These are phyloP conservation scores for Yarrowia sp. DNA, from an alignment of 805 yeast genomes.

Conservation along the genomic window DNA sequence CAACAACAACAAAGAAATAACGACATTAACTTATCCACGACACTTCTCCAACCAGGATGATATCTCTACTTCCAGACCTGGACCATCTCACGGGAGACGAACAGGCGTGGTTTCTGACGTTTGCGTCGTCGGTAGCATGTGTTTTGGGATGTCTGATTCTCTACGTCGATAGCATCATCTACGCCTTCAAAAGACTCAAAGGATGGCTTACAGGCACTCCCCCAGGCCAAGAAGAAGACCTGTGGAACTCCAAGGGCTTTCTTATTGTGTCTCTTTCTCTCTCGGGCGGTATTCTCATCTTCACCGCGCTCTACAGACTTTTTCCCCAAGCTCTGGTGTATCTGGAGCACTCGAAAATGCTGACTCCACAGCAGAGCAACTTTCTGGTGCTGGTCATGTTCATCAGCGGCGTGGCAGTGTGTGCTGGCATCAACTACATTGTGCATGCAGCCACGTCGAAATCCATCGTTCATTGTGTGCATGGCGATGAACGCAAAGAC, in stretches of 20 bases:
- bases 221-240: not conserved
- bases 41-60: not conserved
- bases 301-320: conserved; percentile 72
- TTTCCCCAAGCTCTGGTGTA: conserved; percentile 64
- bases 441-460: conserved; percentile 76
- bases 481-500: conserved; percentile 42
- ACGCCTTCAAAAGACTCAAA: conserved; percentile 49
- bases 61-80: conserved; percentile 5
- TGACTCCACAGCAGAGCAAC: conserved; percentile 36
- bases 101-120: conserved; percentile 54
- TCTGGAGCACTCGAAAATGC: conserved; percentile 39
- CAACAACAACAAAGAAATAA: not conserved
- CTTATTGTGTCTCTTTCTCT: conserved; percentile 72
- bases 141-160: conserved; percentile 67
- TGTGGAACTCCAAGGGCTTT: conserved; percentile 44
- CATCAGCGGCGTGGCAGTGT: conserved; percentile 57
- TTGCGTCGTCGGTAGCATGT: conserved; percentile 66
- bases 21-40: too few relatives aligned
- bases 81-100: conserved; percentile 28
- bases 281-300: conserved; percentile 73
- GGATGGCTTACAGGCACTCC: not conserved
- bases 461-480: conserved; percentile 82
- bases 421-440: conserved; percentile 57
- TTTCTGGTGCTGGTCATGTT: conserved; percentile 46
- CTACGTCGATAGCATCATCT: conserved; percentile 54